Evolutionary conservation across 2,329 filamentous ascomycete genomes (phyloP), one percentile per base, ranked within the genome.

Genomic region (Xylaria sp.): DNA sequence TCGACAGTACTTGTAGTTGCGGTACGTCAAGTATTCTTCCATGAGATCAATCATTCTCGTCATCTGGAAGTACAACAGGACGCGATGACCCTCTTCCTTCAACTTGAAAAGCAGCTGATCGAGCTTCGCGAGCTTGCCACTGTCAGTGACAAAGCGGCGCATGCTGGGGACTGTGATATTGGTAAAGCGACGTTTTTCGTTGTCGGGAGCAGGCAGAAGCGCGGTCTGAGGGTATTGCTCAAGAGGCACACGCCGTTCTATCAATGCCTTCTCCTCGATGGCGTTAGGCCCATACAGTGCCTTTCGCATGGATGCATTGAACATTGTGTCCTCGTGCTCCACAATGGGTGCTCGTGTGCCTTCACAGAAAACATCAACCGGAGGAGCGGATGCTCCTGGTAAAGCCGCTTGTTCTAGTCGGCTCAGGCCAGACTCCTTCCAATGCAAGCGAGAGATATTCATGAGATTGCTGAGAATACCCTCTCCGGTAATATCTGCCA

Each of bases 21-120:
- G 93, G 84, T 98, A 98, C 0, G 96, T 98, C 68, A 99, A 86
- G 76, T 98, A 99, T 82, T 99, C 96, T 81, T 99, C 96, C 93
- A 98, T 98, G 70, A 99, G 85, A 80, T 99, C 95, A 78, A 99
- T 98, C 96, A 99, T 99, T 78, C 93, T 92, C 3, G 96, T 99
- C 96, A 99, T 99, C 85, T 99, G 96, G 92, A 99, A 99, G 86
- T 99, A 99, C 23, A 99, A 85, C 63, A 99, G 86, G 25, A 99
- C 96, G 77, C 96, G 94, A 76, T 99, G 96, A 44, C 92, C 92
- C 72, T 92, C 93, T 71, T 94, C 92, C 86, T 98, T 99, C 77
- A 99, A 90, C 80, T 94, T 88, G 79, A 92, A 92, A 15, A 99
- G 87, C 20, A 99, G 86, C 73, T 93, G 87, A 79, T 99, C 96